Base-by-base conservation (phyloP, 2,329 filamentous ascomycete species). In the Penicillium sclerotigenum region DNA sequence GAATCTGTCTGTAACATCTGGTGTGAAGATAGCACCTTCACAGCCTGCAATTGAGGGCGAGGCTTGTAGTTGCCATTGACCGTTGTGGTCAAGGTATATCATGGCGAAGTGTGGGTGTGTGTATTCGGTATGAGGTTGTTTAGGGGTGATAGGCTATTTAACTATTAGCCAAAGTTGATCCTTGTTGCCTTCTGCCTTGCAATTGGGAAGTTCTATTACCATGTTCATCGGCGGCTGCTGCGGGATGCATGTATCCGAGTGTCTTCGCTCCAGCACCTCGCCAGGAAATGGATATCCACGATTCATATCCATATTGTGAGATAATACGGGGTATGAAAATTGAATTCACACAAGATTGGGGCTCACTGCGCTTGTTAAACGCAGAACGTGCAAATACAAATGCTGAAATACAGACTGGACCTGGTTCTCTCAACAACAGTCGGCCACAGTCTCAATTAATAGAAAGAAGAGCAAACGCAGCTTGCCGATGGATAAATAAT, bases 61-160 rank as follows among this genome's bases (percentile, higher is more conserved):
- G 14, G 62, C 65, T 51, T 71, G 64, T 3, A 71, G 53, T 22
- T 66, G 65, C 34, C 71, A 60, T 31, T 72, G 64, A 2, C 72
- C 72, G 48, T 71, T 66, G 16, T 68, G 65, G 47, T 75, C 71
- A 29, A 73, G 63, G 48, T 71, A 75, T 36, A 75, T 65, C 53
- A 74, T 60, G n/a, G 71, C 71, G 46, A 69, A 75, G 49, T 74
- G 72, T 6, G 67, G 63, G 33, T 71, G 71, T 24, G 69, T 66
- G 11, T 70, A 60, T 20, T 65, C 60, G 11, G 57, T 57, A 20
- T 54, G 49, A 16, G 62, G 42, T 51, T 61, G 61, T 13, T 63
- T 60, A 34, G 62, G 57, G 49, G 59, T 52, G 29, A 59, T 55
- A 2, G 65, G 43, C 65, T 69, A 49, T 56, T 48, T 24, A 31